phyloP scores from a whole-genome alignment of 495 filamentous ascomycete genomes.

The Penicillium herquei region DNA sequence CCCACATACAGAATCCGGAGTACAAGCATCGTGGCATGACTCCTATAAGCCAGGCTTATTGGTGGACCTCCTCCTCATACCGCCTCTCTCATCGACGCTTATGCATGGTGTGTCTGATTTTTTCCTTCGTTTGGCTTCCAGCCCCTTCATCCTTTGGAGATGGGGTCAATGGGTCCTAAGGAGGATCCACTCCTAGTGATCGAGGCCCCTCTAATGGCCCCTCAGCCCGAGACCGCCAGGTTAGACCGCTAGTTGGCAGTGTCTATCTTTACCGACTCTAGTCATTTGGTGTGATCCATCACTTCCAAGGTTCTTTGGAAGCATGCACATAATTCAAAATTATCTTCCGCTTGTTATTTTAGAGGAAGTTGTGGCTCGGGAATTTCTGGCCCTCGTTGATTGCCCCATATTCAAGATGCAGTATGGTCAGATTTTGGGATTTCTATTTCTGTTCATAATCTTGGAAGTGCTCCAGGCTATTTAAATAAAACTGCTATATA shows the following conservation, averaged over 20 bases:
- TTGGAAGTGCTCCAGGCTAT: no score
- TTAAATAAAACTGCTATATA: no score
- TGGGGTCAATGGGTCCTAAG: background rate
- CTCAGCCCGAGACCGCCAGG: constrained; percentile 2
- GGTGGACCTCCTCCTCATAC: constrained; percentile 6
- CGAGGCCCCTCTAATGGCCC: background rate
- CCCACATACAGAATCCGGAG: background rate
- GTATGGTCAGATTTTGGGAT: no score
- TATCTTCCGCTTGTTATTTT: constrained; percentile 13
- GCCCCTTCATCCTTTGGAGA: background rate
- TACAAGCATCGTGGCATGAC: constrained; percentile 5
- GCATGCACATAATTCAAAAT: background rate
- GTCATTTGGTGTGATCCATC: constrained; percentile 1
- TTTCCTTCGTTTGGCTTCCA: background rate
- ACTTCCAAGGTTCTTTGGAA: background rate
- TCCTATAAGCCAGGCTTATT: background rate
- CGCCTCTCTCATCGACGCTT: constrained; percentile 6
- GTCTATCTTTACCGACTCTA: background rate
- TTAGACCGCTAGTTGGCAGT: constrained; percentile 17
- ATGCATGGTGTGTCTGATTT: background rate
- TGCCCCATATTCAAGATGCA: no score
- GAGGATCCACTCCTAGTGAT: background rate
- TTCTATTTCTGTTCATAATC: no score
- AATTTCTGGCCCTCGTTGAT: background rate
- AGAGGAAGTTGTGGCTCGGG: background rate